Base-by-base conservation (phyloP, 2,329 filamentous ascomycete genomes). In the Clathrospora elynae region DNA sequence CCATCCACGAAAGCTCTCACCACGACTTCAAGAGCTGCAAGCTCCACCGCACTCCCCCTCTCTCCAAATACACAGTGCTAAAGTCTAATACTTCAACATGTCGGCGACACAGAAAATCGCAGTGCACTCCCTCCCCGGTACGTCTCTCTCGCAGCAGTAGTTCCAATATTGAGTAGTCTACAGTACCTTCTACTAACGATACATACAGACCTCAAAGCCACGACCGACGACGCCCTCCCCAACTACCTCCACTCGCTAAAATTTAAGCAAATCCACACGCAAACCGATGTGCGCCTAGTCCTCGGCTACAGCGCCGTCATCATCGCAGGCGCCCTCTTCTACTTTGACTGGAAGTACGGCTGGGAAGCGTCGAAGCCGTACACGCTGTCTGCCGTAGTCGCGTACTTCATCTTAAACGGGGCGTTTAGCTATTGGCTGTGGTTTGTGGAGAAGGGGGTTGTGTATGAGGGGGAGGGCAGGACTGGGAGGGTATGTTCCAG, bases 241-340 rank as follows among this genome's bases (percentile, higher is more conserved):
- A 90, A 93, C 74, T 97, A 97, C 76, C 84, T 99, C 52, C 92
- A 89, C 73, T 88, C 84, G 20, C 84, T 97, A 68, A 85, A 79
- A 56, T 96, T 96, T 78, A 81, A 76, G 51, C 90, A 95, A 73
- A 85, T 87, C 53, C 86, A 97, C 74, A 79, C 73, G 44, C 84
- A 93, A 33, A 83, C 85, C 61, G 91, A 97, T 64, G 81, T 95
- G 33, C 88, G 90, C 39, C 84, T 99, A 31, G 79, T 77, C 0
- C 78, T 99, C 6, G 93, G 93, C 52, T 97, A 95, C 73, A 72
- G 78, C 13, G 88, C 90, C 48, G 90, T 97, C 61, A 70, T 79
- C 46, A 84, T 96, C 50, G 86, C 90, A 12, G 91, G 80, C 14
- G 86, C 83, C 49, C 90, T 89, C 61, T 97, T 97, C 77, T 84